Base-by-base conservation (phyloP, 2,329 filamentous ascomycete species). In the Aureobasidium leucospermi region DNA sequence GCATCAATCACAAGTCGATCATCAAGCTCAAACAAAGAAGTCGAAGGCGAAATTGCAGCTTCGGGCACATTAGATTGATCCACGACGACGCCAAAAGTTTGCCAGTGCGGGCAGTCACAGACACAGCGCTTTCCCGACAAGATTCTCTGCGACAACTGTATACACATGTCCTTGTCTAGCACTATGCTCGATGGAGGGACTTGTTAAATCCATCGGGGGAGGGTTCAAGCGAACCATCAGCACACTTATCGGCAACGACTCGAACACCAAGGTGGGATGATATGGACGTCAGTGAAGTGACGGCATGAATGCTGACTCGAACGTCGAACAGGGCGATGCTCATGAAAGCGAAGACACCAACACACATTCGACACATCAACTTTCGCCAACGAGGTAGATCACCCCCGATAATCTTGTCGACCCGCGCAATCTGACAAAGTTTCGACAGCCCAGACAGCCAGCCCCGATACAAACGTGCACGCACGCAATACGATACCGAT, bases 71-170 rank as follows among this genome's bases (percentile, higher is more conserved):
- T 56, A 15, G 31, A 56, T 23, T 36, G 29, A 45, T 56, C 16
- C 32, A 56, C 52, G 16, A 56, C 52, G 13, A 56, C 23, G 45
- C 29, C 53, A 39, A 45, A 57, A 57, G 53, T 57, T 57, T 57
- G 53, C 42, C 19, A 16, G 53, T 31, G 53, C 53, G 42, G 42
- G 42, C 53, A 57, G 32, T 42, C 53, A 31, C 53, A 29, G 19
- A 57, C 42, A 47, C 32, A 11, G 53, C 53, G 19, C 32, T 47
- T 31, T 31, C 53, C 23, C 3, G 29, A 8, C 7, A 8, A 28
- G 32, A n/a, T 9, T 47, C 19, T 46, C 28, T 47, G 42, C 42
- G 23, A 46, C 31, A 39, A 31, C 32, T 13, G 42, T 19, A 34
- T 29, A 23, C 32, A 28, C 16, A 39, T 47, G 34, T 38, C n/a